Evolutionary conservation across 2,329 filamentous ascomycete genomes (phyloP).

Genomic region (Colletotrichum sp.): DNA sequence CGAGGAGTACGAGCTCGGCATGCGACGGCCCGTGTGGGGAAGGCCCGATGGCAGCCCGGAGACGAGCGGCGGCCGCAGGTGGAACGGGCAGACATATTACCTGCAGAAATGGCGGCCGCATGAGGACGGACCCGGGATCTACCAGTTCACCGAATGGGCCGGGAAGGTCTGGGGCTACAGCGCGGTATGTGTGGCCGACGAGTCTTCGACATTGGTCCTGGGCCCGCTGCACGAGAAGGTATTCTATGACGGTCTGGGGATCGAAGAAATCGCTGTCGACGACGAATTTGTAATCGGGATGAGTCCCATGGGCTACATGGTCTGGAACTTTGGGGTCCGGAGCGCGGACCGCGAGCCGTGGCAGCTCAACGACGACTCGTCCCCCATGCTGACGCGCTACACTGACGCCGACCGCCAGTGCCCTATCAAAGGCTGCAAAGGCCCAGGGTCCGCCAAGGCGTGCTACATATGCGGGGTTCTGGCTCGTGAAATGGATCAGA

Average conservation of each 20-base stretch:
- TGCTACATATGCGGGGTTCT: neutral
- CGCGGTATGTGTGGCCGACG: neutral
- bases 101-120: slow-evolving; percentile 15
- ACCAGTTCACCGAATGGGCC: slow-evolving; percentile 9
- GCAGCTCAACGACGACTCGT: neutral
- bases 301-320: neutral
- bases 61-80: neutral
- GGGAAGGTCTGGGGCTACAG: neutral
- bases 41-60: rapidly evolving
- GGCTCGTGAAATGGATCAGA: no score
- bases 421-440: neutral
- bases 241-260: neutral
- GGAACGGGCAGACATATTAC: slow-evolving; percentile 32
- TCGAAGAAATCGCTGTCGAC: neutral
- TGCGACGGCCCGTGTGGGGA: neutral
- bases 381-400: neutral
- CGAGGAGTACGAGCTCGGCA: neutral
- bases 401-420: neutral
- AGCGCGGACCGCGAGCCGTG: neutral
- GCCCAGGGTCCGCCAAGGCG: neutral
- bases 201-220: neutral
- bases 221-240: neutral
- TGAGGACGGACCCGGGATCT: neutral
- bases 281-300: neutral
- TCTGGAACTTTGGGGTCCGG: neutral